Evolutionary conservation across 208 protist species (phyloP), one percentile per base, ranked within the genome.

Genomic region (Leishmania tarentolae): DNA sequence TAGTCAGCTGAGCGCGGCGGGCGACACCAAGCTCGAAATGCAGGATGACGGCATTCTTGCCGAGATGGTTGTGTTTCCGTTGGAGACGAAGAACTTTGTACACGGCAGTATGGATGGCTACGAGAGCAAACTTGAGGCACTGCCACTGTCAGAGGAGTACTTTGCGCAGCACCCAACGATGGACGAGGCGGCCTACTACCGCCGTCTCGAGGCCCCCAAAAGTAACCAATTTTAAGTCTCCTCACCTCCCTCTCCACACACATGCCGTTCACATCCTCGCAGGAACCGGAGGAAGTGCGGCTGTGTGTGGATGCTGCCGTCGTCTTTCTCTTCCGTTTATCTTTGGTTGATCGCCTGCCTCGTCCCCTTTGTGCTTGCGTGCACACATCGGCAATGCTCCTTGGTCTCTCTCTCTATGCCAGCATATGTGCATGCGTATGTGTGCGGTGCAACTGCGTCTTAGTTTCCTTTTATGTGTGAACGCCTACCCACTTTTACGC

Each of bases 61-160:
- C 53, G 85, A 88, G 68, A 70, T 91, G 75, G 68, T 88, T 5
- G 81, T 95, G 7, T 93, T 88, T 79, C 93, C 93, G 66, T 79
- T 93, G 40, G 90, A 93, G 80, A 94, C 93, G 52, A 87, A 94
- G 82, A 61, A 81, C 42, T 96, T 95, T 59, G 85, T 96, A 35
- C 71, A 85, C 53, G 93, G 93, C 44, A 81, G 75, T 4, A 79
- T 92, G 19, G 87, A 88, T 57, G 86, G 90, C 31, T 95, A 87
- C 56, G 91, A 96, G 79, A 95, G 87, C 79, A 96, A 96, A 80
- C 79, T 95, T 57, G 91, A 94, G 84, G 93, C 93, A 24, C 81
- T 91, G 11, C 90, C 90, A 53, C 86, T 96, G 69, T 90, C 91
- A 35, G 88, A 92, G 73, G 90, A 94, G 74, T 96, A 96, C 87